A percentile compares a stretch with the other conserved stretches of the same genome.
phyloP scores from a whole-genome alignment of 2,329 filamentous ascomycete genomes.

The Claviceps spartinae region DNA sequence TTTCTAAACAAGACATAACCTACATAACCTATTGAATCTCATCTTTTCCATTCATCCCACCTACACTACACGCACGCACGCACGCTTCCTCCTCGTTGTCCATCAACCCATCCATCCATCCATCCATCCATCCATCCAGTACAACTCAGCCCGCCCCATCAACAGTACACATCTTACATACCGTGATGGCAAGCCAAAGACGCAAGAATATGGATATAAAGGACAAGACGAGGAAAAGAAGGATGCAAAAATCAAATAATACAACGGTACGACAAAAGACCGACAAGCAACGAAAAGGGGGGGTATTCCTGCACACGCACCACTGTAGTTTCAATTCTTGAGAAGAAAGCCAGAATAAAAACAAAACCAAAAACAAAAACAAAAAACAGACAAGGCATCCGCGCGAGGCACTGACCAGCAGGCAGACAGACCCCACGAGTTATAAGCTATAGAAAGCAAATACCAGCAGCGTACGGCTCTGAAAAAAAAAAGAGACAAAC shows the following conservation, averaged over 20 bases:
- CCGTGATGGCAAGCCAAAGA: neutral
- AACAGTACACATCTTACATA: neutral
- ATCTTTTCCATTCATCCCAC: neutral
- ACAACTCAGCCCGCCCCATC: neutral
- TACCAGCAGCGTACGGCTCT: neutral
- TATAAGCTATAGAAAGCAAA: neutral
- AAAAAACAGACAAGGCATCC: too few species aligned
- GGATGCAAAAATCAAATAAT: neutral
- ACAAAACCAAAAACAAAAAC: too few species aligned
- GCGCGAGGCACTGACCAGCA: neutral
- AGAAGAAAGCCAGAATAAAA: neutral
- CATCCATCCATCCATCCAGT: neutral
- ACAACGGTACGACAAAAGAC: neutral
- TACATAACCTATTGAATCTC: neutral
- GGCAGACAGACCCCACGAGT: neutral
- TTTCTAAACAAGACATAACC: neutral
- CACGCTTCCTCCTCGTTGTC: neutral
- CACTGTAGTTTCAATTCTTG: neutral
- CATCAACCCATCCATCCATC: neutral
- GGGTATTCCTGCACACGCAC: neutral
- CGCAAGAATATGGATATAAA: neutral
- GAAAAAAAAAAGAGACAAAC: neutral
- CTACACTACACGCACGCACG: too few species aligned
- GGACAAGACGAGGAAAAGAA: neutral
- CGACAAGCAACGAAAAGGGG: neutral